Conservation (phyloP, 1,139 yeast genomes). For the Lodderomyces parapsilosis region DNA sequence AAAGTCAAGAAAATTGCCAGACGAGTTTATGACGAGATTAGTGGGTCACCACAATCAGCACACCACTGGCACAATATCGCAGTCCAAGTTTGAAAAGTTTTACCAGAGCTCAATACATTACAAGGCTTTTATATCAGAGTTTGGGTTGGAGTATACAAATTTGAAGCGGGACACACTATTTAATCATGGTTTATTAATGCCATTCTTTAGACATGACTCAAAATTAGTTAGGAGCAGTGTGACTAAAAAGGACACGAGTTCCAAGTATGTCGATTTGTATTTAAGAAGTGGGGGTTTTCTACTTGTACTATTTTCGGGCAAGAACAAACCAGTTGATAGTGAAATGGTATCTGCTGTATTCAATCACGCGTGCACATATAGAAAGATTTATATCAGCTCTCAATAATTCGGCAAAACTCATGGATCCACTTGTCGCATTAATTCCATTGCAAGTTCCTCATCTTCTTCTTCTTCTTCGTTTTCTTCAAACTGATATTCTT, state of each 20-base stretch:
- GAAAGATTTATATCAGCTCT: conserved; percentile 37
- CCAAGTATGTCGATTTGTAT: conserved; percentile 35
- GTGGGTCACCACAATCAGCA: conserved; percentile 44
- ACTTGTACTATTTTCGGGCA: conserved; percentile 48
- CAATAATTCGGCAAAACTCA: conserved; percentile 4
- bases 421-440: conserved; percentile 33
- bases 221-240: conserved; percentile 22
- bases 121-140: conserved; percentile 51
- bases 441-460: conserved; percentile 32
- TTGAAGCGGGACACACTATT: conserved; percentile 27
- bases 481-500: conserved; percentile 10
- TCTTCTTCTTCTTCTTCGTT: conserved; percentile 12
- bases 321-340: conserved; percentile 29
- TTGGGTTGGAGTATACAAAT: conserved; percentile 49
- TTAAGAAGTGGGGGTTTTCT: conserved; percentile 58
- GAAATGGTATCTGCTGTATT: conserved; percentile 49
- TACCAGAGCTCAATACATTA: conserved; percentile 45
- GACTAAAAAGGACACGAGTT: conserved; percentile 18
- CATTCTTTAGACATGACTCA: conserved; percentile 45
- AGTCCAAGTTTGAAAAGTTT: conserved; percentile 18
- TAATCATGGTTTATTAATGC: conserved; percentile 51
- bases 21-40: conserved; percentile 39
- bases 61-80: conserved; percentile 15
- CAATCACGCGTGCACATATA: conserved; percentile 36
- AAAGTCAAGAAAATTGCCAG: conserved; percentile 24